Conservation (phyloP, 805 yeast species). For the Sungouiella thailandica region DNA sequence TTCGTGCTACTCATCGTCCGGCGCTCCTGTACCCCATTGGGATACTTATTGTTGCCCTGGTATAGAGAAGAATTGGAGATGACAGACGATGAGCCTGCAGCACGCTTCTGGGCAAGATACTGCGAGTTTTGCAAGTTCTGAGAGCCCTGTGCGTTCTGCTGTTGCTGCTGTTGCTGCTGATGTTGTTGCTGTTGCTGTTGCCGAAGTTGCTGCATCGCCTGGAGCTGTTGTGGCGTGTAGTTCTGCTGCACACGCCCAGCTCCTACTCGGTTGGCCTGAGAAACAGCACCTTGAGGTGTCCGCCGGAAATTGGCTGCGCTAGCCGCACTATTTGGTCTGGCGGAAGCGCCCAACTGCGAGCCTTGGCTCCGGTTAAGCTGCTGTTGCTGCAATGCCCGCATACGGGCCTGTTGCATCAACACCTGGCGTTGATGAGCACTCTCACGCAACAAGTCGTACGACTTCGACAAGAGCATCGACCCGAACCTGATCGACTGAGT, state of each 20-base stretch:
- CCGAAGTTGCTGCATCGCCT: slow-evolving; percentile 10
- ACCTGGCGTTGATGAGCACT: slow-evolving; percentile 61
- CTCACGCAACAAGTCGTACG: slow-evolving; percentile 74
- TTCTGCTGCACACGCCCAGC: slow-evolving; percentile 3
- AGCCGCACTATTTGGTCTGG: neutral
- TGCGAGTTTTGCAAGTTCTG: slow-evolving; percentile 1
- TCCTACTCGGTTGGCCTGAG: slow-evolving; percentile 1
- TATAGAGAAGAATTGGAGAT: neutral
- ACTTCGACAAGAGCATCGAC: slow-evolving; percentile 81
- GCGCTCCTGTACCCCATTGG: neutral
- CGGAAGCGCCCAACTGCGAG: neutral
- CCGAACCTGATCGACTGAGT: slow-evolving; percentile 91
- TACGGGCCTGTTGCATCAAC: slow-evolving; percentile 45
- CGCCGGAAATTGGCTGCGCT: neutral
- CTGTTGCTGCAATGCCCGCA: slow-evolving; percentile 39
- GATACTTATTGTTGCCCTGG: neutral
- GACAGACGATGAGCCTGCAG: neutral
- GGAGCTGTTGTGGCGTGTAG: slow-evolving; percentile 8
- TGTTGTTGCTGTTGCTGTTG: slow-evolving; percentile 10
- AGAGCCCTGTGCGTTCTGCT: slow-evolving; percentile 1
- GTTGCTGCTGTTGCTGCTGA: slow-evolving; percentile 9
- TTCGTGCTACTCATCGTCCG: neutral
- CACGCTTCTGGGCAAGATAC: slow-evolving; percentile 2
- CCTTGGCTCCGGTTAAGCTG: slow-evolving; percentile 17
- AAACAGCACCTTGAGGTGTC: neutral